These are phyloP conservation scores for Oryza nivara DNA, from an alignment of 176 grass and related monocot genomes.

Conservation along the genomic window DNA sequence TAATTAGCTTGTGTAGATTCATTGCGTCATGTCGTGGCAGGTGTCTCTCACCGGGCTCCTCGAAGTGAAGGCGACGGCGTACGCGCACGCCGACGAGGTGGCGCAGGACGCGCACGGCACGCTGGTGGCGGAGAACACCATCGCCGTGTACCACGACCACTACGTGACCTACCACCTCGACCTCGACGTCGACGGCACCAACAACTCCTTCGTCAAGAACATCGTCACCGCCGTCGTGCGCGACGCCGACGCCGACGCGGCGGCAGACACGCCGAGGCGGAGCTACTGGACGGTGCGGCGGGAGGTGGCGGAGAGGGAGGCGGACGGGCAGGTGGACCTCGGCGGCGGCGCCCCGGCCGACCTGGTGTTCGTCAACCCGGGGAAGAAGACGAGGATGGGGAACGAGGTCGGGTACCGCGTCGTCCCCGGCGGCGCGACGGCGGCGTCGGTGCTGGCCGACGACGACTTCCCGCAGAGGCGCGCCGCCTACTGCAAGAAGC, in stretches of 20 bases:
- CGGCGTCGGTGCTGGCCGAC: slow-evolving; percentile 62
- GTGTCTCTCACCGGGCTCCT: slow-evolving; percentile 66
- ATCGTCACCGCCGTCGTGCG: slow-evolving; percentile 23
- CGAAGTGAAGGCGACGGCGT: slow-evolving; percentile 59
- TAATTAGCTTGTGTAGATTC: not conserved
- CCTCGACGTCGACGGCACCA: slow-evolving; percentile 76
- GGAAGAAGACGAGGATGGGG: slow-evolving; percentile 64
- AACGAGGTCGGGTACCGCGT: slow-evolving; percentile 67
- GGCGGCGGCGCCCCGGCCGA: slow-evolving; percentile 40
- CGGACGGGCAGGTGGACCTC: slow-evolving; percentile 54
- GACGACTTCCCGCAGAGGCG: slow-evolving; percentile 77
- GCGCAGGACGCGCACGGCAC: slow-evolving; percentile 48
- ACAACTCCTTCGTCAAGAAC: slow-evolving; percentile 82
- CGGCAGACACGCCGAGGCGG: slow-evolving; percentile 38
- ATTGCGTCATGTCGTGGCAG: slow-evolving; percentile 12
- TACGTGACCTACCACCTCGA: slow-evolving; percentile 78
- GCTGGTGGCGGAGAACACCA: slow-evolving; percentile 65
- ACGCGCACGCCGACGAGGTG: slow-evolving; percentile 61
- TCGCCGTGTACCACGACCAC: slow-evolving; percentile 92
- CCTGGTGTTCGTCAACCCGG: slow-evolving; percentile 68
- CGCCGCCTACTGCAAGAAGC: slow-evolving; percentile 69
- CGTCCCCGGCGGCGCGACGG: slow-evolving; percentile 44
- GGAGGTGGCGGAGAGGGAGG: slow-evolving; percentile 66
- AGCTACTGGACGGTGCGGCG: slow-evolving; percentile 82
- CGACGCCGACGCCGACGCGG: slow-evolving; percentile 34